phyloP scores from a whole-genome alignment of 495 filamentous ascomycete species.

The Collariella sp. region DNA sequence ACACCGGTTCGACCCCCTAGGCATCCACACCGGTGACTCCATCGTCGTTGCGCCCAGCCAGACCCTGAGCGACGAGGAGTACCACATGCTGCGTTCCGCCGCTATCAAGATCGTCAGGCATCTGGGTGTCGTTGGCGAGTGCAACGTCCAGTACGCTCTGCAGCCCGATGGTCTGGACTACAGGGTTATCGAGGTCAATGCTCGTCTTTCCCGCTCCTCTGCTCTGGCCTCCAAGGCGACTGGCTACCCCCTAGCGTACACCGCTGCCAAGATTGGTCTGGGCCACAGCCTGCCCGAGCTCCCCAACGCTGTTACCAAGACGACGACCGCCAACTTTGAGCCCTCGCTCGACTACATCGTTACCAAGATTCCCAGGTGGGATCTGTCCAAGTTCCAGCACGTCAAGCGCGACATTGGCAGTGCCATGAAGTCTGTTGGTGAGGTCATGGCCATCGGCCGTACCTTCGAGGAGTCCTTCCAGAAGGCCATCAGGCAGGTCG shows the following conservation, averaged over 20 bases:
- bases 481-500: conserved; percentile 94
- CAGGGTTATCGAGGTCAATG: conserved; percentile 98
- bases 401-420: conserved; percentile 95
- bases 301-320: conserved; percentile 95
- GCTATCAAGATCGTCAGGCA: conserved; percentile 99
- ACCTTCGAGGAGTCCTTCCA: conserved; percentile 99
- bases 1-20: conserved; percentile 95
- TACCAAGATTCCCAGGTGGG: conserved; percentile 97
- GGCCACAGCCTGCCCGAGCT: conserved; percentile 91
- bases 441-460: conserved; percentile 97
- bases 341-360: conserved; percentile 95
- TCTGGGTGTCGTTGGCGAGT: conserved; percentile 93
- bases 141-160: conserved; percentile 96
- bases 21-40: conserved; percentile 96
- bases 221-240: conserved; percentile 95
- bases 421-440: conserved; percentile 96
- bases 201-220: conserved; percentile 88
- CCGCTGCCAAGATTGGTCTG: conserved; percentile 92
- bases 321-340: conserved; percentile 97
- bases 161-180: conserved; percentile 96
- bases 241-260: conserved; percentile 92
- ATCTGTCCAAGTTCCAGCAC: conserved; percentile 96
- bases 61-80: conserved; percentile 91
- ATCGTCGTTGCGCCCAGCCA: conserved; percentile 97
- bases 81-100: conserved; percentile 97